phyloP scores from a whole-genome alignment of 208 protist genomes.

The Leishmania arabica region DNA sequence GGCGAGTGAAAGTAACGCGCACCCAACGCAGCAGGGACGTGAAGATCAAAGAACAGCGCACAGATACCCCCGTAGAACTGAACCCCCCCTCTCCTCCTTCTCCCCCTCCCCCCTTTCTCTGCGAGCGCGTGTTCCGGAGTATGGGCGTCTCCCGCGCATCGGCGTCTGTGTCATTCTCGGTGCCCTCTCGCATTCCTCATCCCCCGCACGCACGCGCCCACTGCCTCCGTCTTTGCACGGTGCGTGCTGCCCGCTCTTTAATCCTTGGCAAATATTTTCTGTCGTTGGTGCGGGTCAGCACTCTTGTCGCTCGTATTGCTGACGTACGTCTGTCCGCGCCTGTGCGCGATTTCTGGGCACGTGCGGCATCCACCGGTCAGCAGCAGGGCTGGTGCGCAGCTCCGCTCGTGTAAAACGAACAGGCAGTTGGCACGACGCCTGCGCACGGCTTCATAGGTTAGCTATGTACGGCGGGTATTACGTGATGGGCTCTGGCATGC shows the following conservation, averaged over 20 bases:
- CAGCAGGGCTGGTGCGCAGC: not conserved
- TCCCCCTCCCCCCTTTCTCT: not conserved
- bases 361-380: not conserved
- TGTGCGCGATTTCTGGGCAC: not conserved
- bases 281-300: not conserved
- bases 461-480: conserved; percentile 35
- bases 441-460: not conserved
- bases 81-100: not conserved
- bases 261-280: not conserved
- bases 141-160: not conserved
- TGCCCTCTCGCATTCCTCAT: not conserved
- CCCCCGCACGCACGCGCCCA: not conserved
- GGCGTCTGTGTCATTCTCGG: not conserved
- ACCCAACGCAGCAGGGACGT: not conserved
- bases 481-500: conserved; percentile 31
- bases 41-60: not conserved
- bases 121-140: not conserved
- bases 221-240: not conserved
- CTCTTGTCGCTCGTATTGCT: not conserved
- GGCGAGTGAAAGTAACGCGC: no score
- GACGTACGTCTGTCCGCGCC: not conserved
- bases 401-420: not conserved
- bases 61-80: not conserved
- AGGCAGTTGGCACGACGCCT: not conserved
- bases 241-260: not conserved